A percentile compares a stretch with the other conserved stretches of the same genome.
These are phyloP conservation scores for Saccharomycopsis vini DNA, from an alignment of 805 yeast genomes.

Conservation along the genomic window DNA sequence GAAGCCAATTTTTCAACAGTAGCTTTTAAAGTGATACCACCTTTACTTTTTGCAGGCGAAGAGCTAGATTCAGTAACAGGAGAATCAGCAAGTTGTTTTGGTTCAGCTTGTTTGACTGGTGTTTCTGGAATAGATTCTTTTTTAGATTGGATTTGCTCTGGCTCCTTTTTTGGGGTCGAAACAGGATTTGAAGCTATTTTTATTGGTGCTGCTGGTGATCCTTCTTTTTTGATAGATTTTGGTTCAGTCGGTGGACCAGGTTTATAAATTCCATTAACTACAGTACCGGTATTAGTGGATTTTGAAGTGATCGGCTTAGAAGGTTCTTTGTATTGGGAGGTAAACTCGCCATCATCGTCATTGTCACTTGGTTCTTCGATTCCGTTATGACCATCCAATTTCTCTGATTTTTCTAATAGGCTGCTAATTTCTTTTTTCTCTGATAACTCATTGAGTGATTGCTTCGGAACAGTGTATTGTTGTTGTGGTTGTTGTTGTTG, in stretches of 20 bases:
- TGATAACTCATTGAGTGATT: constrained; percentile 39
- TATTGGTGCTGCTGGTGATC: neutral
- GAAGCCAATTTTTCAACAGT: constrained; percentile 59
- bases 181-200: constrained; percentile 18
- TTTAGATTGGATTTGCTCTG: neutral
- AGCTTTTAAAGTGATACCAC: constrained; percentile 50
- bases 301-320: constrained; percentile 3
- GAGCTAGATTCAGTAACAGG: neutral
- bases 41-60: constrained; percentile 17
- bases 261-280: neutral
- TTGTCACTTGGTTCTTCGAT: constrained; percentile 29
- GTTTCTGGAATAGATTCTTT: constrained; percentile 16
- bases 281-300: constrained; percentile 7
- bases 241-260: constrained; percentile 2
- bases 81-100: constrained; percentile 17
- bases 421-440: constrained; percentile 39
- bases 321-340: constrained; percentile 14
- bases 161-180: too few relatives aligned
- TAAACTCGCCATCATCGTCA: constrained; percentile 27
- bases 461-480: constrained; percentile 30
- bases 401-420: constrained; percentile 39
- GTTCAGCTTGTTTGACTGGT: constrained; percentile 17
- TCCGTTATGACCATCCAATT: constrained; percentile 31
- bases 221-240: neutral
- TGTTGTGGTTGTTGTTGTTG: constrained; percentile 8